Base-by-base conservation (phyloP, 176 grass and related monocot species). In the Lolium perenne region DNA sequence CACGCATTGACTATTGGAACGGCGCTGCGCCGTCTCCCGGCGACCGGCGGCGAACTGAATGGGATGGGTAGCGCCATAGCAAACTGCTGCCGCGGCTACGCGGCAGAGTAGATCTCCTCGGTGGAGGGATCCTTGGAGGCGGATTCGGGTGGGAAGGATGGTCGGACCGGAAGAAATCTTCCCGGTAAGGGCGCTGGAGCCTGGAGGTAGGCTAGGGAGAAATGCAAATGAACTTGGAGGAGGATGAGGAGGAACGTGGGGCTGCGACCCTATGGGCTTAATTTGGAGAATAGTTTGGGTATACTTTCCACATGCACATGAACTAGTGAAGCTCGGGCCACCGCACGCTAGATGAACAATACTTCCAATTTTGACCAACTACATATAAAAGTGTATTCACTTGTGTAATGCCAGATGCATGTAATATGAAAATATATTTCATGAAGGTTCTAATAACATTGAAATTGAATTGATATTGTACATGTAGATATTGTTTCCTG, bases 191-290 rank as follows among this genome's bases (percentile, higher is more conserved):
- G 63, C 32, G 54, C 32, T 71, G 72, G 32, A 35, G 32, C 32
- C 32, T 35, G 2, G 88, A 78, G 54, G 10, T 49, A 65, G 71
- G 53, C 79, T 80, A 64, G 4, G 79, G 70, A 64, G 70, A 78
- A 86, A 40, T n/a, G 25, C n/a, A 35, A 57, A 0, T 47, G 32
- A 65, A 45, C 21, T 2, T 2, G 57, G 47, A 46, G 17, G 26
- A 29, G 26, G 26, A 29, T 29, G 20, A 65, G 49, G 35, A 68
- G 10, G 14, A 64, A 40, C 56, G 58, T 80, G 77, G 10, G 76
- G 82, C 17, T 54, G 16, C 47, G 11, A 11, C 11, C 6, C 2
- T 8, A 17, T 12, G 8, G 10, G 82, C 82, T 80, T 89, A 80
- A 85, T 80, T 89, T 66, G 47, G 82, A 57, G 32, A 13, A 10